Conservation (phyloP, 2,329 filamentous ascomycete species). For the Colletotrichum liaoningense region DNA sequence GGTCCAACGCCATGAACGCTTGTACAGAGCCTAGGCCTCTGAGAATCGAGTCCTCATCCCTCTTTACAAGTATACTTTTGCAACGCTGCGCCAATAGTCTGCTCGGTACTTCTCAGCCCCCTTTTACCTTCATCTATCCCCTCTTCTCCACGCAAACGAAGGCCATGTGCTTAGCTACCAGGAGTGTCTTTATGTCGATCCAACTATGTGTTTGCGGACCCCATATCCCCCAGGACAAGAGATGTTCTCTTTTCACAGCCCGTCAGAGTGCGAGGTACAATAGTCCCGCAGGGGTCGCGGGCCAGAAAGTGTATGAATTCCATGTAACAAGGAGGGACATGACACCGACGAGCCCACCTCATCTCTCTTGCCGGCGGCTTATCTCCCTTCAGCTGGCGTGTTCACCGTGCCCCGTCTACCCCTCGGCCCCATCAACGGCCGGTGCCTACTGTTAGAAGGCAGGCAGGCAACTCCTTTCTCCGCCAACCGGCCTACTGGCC, state of each 20-base stretch:
- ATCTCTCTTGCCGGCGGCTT: not conserved
- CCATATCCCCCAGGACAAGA: not conserved
- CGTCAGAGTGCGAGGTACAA: not conserved
- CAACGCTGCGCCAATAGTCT: not conserved
- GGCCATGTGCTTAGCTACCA: not conserved
- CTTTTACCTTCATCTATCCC: not conserved
- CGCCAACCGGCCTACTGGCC: not conserved
- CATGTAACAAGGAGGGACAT: not conserved
- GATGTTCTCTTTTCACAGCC: not conserved
- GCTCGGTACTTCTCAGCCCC: not conserved
- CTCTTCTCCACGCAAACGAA: not conserved
- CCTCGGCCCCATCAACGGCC: slow-evolving; percentile 4
- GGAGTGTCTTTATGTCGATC: not conserved
- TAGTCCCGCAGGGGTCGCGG: not conserved
- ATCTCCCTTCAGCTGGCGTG: not conserved
- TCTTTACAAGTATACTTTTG: not conserved
- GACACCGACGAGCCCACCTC: not conserved
- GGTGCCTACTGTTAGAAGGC: not conserved
- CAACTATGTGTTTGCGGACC: not conserved
- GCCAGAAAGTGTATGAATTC: not conserved
- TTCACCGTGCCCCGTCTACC: not conserved
- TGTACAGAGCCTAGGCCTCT: not conserved
- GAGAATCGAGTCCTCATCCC: not conserved
- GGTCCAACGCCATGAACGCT: not conserved
- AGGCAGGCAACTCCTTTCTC: slow-evolving; percentile 1